These are phyloP conservation scores for Lipomyces japonicus DNA, from an alignment of 805 yeast species.

Conservation along the genomic window DNA sequence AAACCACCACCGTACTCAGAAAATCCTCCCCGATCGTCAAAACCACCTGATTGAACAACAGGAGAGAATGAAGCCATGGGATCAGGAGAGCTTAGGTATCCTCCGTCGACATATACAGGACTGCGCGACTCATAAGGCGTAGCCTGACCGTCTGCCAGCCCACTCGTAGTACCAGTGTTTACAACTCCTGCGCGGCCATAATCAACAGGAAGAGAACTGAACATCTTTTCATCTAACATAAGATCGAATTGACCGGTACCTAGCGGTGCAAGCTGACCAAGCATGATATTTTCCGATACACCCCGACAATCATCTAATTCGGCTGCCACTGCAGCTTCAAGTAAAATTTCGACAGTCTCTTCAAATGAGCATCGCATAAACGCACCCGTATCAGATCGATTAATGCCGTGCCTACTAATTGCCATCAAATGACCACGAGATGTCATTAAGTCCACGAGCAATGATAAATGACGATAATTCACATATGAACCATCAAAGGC, in stretches of 20 bases:
- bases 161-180: constrained; percentile 10
- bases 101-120: constrained; percentile 57
- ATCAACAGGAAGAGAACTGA: constrained; percentile 44
- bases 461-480: constrained; percentile 96
- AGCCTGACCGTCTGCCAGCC: constrained; percentile 65
- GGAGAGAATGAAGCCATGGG: constrained; percentile 81
- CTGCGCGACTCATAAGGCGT: constrained; percentile 79
- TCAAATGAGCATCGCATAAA: constrained; percentile 99
- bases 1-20: constrained; percentile 80
- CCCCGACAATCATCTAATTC: constrained; percentile 98
- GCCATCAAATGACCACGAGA: constrained; percentile 98
- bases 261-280: constrained; percentile 97
- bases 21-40: constrained; percentile 78
- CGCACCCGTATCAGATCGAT: constrained; percentile 98
- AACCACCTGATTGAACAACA: constrained; percentile 76
- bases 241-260: constrained; percentile 99
- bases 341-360: constrained; percentile 94
- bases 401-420: constrained; percentile 98
- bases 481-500: constrained; percentile 99
- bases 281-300: constrained; percentile 94
- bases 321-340: constrained; percentile 98
- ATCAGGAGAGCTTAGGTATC: constrained; percentile 61
- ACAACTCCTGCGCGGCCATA: constrained; percentile 9
- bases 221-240: constrained; percentile 82
- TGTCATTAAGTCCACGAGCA: constrained; percentile 97